phyloP scores from a whole-genome alignment of 306 rosid genomes.

The Lathyrus aphaca region DNA sequence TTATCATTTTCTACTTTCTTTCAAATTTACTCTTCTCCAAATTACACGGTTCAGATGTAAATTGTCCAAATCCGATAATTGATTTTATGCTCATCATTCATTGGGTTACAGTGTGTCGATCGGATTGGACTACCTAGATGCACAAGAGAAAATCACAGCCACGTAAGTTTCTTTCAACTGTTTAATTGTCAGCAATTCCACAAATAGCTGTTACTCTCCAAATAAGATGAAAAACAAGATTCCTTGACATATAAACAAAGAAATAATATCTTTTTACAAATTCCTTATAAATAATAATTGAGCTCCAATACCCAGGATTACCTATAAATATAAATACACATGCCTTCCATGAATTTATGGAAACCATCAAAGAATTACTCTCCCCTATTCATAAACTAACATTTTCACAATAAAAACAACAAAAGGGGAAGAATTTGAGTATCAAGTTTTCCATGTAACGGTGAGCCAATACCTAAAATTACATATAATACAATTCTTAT shows the following conservation, averaged over 20 bases:
- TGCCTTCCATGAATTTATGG: constrained; percentile 42
- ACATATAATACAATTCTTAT: constrained; percentile 35
- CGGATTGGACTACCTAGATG: too few relatives aligned
- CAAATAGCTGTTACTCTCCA: background rate
- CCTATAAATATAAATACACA: constrained; percentile 25
- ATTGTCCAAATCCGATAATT: too few relatives aligned
- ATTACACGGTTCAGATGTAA: too few relatives aligned
- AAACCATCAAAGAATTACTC: constrained; percentile 46
- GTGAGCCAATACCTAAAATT: constrained; percentile 20
- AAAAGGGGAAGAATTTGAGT: constrained; percentile 6
- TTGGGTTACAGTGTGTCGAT: too few relatives aligned
- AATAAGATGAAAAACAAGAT: constrained; percentile 10
- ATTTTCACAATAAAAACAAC: constrained; percentile 30
- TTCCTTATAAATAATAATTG: constrained; percentile 10
- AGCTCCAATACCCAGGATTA: constrained; percentile 18
- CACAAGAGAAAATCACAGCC: background rate
- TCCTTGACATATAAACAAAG: background rate
- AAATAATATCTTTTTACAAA: background rate
- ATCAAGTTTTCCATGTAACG: constrained; percentile 25
- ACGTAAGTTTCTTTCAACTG: background rate
- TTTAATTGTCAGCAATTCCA: background rate
- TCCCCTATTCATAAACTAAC: constrained; percentile 55
- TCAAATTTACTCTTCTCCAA: too few relatives aligned
- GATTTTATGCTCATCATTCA: too few relatives aligned
- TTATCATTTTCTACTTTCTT: too few relatives aligned